phyloP scores from a whole-genome alignment of 176 grass and related monocot species.

The Chrysopogon serrulatus region DNA sequence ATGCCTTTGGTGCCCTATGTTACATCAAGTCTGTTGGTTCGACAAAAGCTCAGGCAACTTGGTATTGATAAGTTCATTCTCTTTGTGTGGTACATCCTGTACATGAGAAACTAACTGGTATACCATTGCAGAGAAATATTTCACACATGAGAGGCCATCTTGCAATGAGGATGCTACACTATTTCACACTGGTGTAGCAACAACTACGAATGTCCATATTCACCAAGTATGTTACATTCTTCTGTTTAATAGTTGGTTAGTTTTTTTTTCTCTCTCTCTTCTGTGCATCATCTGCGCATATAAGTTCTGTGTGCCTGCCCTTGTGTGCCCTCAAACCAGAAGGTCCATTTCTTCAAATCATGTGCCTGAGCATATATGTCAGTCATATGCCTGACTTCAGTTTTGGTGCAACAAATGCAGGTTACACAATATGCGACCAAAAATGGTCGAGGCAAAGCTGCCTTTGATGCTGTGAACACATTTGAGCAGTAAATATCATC shows the following conservation, averaged over 20 bases:
- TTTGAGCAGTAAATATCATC: neutral
- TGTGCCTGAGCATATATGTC: neutral
- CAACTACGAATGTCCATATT: neutral
- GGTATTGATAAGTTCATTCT: neutral
- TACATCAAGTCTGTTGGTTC: neutral
- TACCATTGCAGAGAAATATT: neutral
- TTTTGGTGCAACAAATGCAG: neutral
- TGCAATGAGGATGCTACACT: neutral
- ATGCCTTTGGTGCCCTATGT: neutral
- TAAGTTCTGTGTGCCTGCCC: neutral
- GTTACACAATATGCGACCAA: neutral
- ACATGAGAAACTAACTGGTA: neutral
- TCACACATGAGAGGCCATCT: neutral
- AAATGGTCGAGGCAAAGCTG: neutral
- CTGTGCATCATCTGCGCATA: neutral
- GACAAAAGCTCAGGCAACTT: neutral
- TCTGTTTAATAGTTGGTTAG: neutral
- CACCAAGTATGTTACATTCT: neutral
- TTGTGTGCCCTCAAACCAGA: neutral
- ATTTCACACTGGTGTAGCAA: neutral
- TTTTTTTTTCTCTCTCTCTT: neutral
- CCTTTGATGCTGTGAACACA: neutral
- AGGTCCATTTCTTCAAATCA: neutral
- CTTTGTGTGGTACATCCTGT: neutral
- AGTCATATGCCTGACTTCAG: neutral